Conservation (phyloP, 2,329 filamentous ascomycete species). For the Aureobasidium sp. region DNA sequence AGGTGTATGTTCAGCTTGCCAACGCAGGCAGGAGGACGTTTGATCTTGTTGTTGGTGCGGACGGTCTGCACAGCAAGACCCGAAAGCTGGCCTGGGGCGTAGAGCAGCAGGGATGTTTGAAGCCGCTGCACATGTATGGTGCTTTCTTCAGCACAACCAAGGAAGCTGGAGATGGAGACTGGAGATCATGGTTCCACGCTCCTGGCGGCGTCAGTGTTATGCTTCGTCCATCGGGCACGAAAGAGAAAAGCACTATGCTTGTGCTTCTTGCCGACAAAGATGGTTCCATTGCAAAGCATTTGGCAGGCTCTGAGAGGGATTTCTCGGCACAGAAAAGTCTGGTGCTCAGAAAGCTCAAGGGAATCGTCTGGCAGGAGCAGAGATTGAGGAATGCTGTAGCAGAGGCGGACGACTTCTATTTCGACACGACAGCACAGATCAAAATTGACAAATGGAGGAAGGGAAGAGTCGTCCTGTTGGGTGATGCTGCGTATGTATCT, state of each 20-base stretch:
- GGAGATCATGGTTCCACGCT: conserved; percentile 28
- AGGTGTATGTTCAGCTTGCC: conserved; percentile 24
- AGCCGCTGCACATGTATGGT: conserved; percentile 24
- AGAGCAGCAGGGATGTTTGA: conserved; percentile 18
- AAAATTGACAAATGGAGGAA: conserved; percentile 27
- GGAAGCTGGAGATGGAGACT: conserved; percentile 22
- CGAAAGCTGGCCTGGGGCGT: conserved; percentile 25
- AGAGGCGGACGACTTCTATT: conserved; percentile 25
- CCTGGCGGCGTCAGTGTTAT: conserved; percentile 25
- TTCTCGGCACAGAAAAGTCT: conserved; percentile 20
- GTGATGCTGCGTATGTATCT: conserved; percentile 20
- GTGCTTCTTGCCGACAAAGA: conserved; percentile 22
- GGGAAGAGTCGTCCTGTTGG: conserved; percentile 26
- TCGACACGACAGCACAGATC: conserved; percentile 24
- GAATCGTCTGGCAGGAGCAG: conserved; percentile 26
- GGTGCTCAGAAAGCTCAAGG: conserved; percentile 22
- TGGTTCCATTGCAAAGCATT: conserved; percentile 10
- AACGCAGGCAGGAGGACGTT: conserved; percentile 20
- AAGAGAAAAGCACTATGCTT: conserved; percentile 22
- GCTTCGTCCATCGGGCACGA: conserved; percentile 24
- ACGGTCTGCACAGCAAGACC: conserved; percentile 27
- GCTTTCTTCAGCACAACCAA: conserved; percentile 28
- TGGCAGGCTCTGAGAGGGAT: conserved; percentile 8
- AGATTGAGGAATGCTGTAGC: conserved; percentile 33
- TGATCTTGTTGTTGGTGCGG: conserved; percentile 29